Percentiles rank a stretch among this genome's conserved stretches.
These are phyloP conservation scores for Heritiera littoralis DNA, from an alignment of 345 rosid species.

Conservation along the genomic window DNA sequence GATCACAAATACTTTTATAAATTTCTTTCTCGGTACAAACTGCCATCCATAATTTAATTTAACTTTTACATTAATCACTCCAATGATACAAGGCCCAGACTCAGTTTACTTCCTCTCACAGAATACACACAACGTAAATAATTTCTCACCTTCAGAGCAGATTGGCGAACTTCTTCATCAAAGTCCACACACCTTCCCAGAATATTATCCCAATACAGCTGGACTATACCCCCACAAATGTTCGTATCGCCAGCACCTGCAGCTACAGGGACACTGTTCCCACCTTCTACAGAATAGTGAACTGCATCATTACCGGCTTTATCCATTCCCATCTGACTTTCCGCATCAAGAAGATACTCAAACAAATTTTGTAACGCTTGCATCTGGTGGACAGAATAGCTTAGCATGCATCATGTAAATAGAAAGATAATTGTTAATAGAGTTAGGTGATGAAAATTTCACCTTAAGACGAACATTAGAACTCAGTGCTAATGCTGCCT, in stretches of 20 bases:
- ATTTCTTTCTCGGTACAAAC: neutral
- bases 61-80: neutral
- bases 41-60: neutral
- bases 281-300: constrained; percentile 49
- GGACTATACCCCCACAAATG: constrained; percentile 98
- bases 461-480: constrained; percentile 89
- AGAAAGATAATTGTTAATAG: constrained; percentile 7
- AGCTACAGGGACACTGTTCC: constrained; percentile 83
- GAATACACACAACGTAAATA: constrained; percentile 2
- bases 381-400: constrained; percentile 58
- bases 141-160: constrained; percentile 76
- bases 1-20: neutral
- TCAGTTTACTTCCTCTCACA: neutral
- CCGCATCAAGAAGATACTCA: constrained; percentile 96
- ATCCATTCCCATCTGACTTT: constrained; percentile 83
- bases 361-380: constrained; percentile 89
- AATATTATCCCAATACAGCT: constrained; percentile 91
- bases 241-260: constrained; percentile 99
- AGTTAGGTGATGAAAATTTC: constrained; percentile 20
- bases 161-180: constrained; percentile 87
- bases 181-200: constrained; percentile 83
- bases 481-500: constrained; percentile 64
- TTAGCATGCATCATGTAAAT: constrained; percentile 27
- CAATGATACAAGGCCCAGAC: neutral
- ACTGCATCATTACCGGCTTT: constrained; percentile 44